Base-by-base conservation (phyloP, 345 rosid genomes). In the Populus deltoides region DNA sequence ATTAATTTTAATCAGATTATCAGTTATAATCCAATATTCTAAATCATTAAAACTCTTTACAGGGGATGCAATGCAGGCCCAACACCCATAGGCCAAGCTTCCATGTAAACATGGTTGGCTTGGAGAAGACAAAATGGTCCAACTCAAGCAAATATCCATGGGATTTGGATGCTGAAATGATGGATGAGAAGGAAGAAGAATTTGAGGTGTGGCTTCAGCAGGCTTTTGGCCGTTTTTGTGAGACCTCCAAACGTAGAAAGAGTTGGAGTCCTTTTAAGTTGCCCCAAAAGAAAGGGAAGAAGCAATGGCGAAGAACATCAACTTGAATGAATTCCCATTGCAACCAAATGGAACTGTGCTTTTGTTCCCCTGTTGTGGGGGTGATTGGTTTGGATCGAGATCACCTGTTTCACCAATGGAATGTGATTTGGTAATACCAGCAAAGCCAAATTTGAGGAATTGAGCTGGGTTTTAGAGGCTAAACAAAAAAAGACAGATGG, bases 11-110 rank as follows among this genome's bases (percentile, higher is more conserved):
- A 59, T 25, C 65, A 59, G 15, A 10, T n/a, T 47, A 59, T 24
- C 6, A 59, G 65, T 59, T 12, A 24, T 12, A n/a, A 10, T 53
- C 53, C 38, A 16, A 22, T 15, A 75, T 68, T 38, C 38, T 33
- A 41, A 67, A 41, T 51, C 71, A 73, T 51, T 71, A 38, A 29
- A 68, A 43, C 74, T 3, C 6, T 72, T 79, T 87, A 81, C 87
- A 95, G 98, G 97, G 98, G 77, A 91, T 96, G 98, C 94, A 91
- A 3, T 93, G 98, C 80, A 85, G 97, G 86, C 98, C 98, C n/a
- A 92, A 96, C 86, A 93, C 98, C 36, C 99, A 93, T 82, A 86
- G 97, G 57, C 98, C 98, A 27, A 93, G 98, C 84, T 93, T 93
- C 89, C 97, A 90, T 71, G 97, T 96, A 73, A 96, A 96, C 86